Evolutionary conservation across 768 basidiomycete species (phyloP), one percentile per base, ranked within the genome.

Genomic region (Termitomyces sp.): DNA sequence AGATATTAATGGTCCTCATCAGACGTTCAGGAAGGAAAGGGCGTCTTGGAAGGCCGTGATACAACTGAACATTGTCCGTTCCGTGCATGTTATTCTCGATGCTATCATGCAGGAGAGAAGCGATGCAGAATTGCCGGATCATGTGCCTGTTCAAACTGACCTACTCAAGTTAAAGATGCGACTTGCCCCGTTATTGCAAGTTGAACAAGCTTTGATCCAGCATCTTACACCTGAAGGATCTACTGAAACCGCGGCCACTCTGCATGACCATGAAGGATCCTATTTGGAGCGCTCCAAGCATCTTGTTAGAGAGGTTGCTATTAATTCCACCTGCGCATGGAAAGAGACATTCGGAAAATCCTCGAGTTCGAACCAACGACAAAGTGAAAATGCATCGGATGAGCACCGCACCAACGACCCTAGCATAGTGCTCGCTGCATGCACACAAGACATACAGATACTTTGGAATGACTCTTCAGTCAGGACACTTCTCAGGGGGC

Each of bases 21-120:
- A 83, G 81, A 78, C 79, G 1, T 87, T 86, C 64, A 76, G 73
- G 26, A 76, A 74, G 26, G 85, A 89, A 68, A 77, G 84, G 26
- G 77, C 80, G 6, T 81, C 84, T 9, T 89, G 87, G 87, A 73
- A 83, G 58, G 75, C 80, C 44, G 81, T 89, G 59, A 82, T 89
- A 52, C 86, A 87, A 57, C 79, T 88, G 60, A 89, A 88, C 68
- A 72, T 89, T 45, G 85, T 87, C 40, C 84, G 82, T 36, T 87
- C 86, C 18, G 74, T 88, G 43, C 83, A 81, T 36, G 75, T 80
- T 47, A 85, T 88, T 63, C 75, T 86, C 54, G 81, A 86, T 53
- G 77, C 80, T 16, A 76, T 87, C 59, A 67, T 72, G 22, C 70
- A 70, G 38, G 69, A 69, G 13, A 69, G 72, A 51, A 61, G 65